phyloP scores from a whole-genome alignment of 768 basidiomycete species.

The Kondoa malvinella region DNA sequence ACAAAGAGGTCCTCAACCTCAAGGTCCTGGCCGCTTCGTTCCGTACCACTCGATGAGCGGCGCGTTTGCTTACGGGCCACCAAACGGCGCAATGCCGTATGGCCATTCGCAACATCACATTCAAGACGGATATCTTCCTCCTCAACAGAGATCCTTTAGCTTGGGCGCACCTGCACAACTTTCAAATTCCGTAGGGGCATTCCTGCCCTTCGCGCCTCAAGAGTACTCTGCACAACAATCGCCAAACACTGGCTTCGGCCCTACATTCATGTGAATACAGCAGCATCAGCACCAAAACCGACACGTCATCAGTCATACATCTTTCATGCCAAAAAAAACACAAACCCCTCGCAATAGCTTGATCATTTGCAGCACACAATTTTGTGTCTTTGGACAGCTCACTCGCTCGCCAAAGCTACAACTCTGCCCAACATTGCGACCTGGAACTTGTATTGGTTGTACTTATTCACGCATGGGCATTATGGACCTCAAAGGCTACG shows the following conservation, averaged over 20 bases:
- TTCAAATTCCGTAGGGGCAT: background rate
- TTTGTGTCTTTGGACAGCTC: background rate
- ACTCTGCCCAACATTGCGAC: background rate
- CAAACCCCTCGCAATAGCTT: background rate
- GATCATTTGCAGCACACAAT: background rate
- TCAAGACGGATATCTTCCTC: background rate
- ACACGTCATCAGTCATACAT: background rate
- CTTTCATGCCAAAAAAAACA: background rate
- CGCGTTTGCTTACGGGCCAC: background rate
- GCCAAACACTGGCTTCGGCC: background rate
- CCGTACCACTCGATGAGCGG: background rate
- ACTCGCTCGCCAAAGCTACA: background rate
- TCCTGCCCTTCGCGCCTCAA: background rate
- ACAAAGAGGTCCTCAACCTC: constrained; percentile 44
- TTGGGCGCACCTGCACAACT: background rate
- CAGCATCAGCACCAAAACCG: background rate
- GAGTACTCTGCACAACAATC: background rate
- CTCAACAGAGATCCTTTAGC: background rate
- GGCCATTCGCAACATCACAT: background rate
- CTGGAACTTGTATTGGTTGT: background rate
- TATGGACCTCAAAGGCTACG: background rate
- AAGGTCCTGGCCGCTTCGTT: background rate
- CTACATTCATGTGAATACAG: background rate
- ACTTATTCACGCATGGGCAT: background rate
- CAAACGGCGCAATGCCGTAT: background rate